A percentile compares a stretch with the other conserved stretches of the same genome.
Evolutionary conservation across 2,329 filamentous ascomycete genomes (phyloP).

Genomic region (Diplodia sapinea): DNA sequence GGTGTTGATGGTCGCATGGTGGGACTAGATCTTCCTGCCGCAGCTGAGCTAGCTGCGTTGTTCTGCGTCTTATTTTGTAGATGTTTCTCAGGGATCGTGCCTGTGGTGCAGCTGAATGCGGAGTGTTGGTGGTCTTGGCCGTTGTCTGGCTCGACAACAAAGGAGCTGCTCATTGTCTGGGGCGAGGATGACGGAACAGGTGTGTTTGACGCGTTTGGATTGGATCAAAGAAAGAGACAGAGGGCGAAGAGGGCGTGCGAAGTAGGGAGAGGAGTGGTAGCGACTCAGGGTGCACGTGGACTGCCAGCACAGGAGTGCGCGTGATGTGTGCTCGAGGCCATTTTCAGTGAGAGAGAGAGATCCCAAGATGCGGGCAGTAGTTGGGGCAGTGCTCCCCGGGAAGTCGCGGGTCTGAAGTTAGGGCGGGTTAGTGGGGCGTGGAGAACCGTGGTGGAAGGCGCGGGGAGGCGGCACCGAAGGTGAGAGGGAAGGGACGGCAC

Average conservation of each 20-base stretch:
- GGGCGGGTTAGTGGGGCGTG: neutral
- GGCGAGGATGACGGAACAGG: neutral
- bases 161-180: neutral
- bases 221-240: neutral
- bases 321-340: conserved; percentile 1
- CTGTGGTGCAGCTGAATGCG: neutral
- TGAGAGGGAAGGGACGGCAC: neutral
- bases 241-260: neutral
- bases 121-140: conserved; percentile 2
- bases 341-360: neutral
- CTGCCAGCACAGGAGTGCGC: neutral
- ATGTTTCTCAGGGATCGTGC: neutral
- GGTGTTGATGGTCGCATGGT: conserved; percentile 5
- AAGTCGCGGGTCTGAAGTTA: neutral
- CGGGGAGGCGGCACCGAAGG: neutral
- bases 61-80: neutral
- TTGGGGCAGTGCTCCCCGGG: neutral
- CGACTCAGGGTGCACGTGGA: conserved; percentile 10
- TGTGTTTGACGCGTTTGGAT: neutral
- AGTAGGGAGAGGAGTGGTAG: neutral
- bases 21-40: neutral
- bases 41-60: neutral
- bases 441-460: neutral
- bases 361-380: neutral
- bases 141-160: conserved; percentile 4